phyloP scores from a whole-genome alignment of 2,329 filamentous ascomycete genomes.

The Lasiodiplodia hormozganensis region DNA sequence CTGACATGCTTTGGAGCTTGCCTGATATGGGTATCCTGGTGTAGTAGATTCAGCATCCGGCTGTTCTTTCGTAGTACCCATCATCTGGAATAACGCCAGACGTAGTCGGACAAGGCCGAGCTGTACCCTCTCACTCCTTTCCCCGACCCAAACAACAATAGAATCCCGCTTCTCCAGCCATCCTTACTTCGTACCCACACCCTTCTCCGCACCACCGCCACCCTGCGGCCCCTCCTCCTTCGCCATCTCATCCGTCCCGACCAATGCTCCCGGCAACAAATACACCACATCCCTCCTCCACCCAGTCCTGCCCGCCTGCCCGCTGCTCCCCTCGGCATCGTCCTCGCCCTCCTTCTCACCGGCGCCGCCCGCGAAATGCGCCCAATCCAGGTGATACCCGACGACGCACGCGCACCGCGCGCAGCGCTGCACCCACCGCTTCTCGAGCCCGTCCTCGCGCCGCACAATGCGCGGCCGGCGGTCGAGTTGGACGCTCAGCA shows the following conservation, averaged over 20 bases:
- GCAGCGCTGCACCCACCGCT: constrained; percentile 66
- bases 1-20: neutral
- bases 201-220: neutral
- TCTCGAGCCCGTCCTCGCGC: constrained; percentile 71
- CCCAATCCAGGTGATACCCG: constrained; percentile 67
- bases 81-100: neutral
- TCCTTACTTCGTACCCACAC: neutral
- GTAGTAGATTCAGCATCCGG: neutral
- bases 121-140: neutral
- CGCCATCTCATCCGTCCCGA: constrained; percentile 64
- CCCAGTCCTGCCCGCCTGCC: constrained; percentile 33
- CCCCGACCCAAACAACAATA: neutral
- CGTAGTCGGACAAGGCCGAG: neutral
- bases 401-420: constrained; percentile 66
- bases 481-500: constrained; percentile 58
- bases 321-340: constrained; percentile 44
- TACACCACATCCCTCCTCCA: constrained; percentile 61
- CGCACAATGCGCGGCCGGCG: constrained; percentile 59
- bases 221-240: constrained; percentile 42
- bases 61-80: neutral
- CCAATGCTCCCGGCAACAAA: constrained; percentile 65
- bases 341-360: constrained; percentile 38
- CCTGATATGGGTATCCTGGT: neutral
- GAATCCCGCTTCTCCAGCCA: neutral
- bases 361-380: constrained; percentile 50